phyloP scores from a whole-genome alignment of 1,284 basidiomycete species.

The Psilocybe mexicana region DNA sequence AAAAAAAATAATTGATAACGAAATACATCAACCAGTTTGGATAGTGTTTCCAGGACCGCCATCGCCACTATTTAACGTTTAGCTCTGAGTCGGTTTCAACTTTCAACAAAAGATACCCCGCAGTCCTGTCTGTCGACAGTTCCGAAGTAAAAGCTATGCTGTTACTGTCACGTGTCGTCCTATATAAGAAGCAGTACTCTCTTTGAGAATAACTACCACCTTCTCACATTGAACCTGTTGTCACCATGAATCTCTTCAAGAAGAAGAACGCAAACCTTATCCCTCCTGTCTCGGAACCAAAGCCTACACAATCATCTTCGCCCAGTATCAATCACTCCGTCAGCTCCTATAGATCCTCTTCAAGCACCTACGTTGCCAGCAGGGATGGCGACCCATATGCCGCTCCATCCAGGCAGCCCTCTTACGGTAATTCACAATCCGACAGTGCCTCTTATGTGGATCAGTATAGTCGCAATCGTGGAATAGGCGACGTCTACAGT shows the following conservation, averaged over 20 bases:
- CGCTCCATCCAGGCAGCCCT: slow-evolving; percentile 23
- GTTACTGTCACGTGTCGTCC: background rate
- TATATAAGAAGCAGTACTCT: background rate
- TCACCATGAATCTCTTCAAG: slow-evolving; percentile 75
- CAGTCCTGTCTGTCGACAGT: background rate
- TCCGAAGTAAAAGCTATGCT: background rate
- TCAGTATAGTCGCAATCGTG: slow-evolving; percentile 52
- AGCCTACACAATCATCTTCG: slow-evolving; percentile 19
- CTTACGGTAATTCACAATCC: slow-evolving; percentile 28
- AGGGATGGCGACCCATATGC: slow-evolving; percentile 62
- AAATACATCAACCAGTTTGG: too few relatives aligned
- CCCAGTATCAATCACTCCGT: slow-evolving; percentile 36
- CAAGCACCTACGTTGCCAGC: slow-evolving; percentile 64
- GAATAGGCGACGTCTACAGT: slow-evolving; percentile 62
- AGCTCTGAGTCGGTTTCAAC: too few relatives aligned
- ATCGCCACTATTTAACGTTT: too few relatives aligned
- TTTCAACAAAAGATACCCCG: too few relatives aligned
- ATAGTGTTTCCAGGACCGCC: too few relatives aligned
- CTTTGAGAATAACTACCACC: background rate
- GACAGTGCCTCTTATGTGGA: slow-evolving; percentile 34
- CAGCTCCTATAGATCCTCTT: slow-evolving; percentile 49
- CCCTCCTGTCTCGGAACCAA: slow-evolving; percentile 55
- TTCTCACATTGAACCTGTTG: slow-evolving; percentile 2
- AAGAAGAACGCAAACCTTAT: slow-evolving; percentile 70
- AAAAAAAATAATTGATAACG: background rate